phyloP scores from a whole-genome alignment of 345 rosid species.

The Populus tremula region DNA sequence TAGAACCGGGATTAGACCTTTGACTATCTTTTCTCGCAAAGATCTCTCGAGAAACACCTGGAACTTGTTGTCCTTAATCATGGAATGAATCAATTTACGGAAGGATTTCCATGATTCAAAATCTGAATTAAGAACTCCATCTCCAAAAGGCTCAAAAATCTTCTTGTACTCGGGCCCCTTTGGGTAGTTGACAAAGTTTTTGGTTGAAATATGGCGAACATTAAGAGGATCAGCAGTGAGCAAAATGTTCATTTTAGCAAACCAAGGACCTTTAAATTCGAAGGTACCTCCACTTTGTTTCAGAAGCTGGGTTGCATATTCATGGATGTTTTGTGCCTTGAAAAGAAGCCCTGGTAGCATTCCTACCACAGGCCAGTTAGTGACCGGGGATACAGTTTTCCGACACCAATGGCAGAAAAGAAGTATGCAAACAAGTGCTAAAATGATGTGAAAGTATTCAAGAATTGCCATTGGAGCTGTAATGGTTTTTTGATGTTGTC shows the following conservation, averaged over 20 bases:
- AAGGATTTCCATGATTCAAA: conserved; percentile 5
- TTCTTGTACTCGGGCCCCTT: conserved; percentile 6
- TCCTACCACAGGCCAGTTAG: conserved; percentile 4
- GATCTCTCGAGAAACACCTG: conserved; percentile 6
- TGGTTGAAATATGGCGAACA: conserved; percentile 5
- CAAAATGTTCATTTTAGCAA: conserved; percentile 12
- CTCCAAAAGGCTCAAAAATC: conserved; percentile 14
- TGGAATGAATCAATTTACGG: conserved; percentile 7
- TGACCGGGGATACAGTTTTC: neutral
- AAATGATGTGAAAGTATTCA: neutral
- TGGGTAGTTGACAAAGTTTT: conserved; percentile 8
- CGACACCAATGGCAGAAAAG: neutral
- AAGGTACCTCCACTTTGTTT: conserved; percentile 6
- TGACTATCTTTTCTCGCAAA: conserved; percentile 1
- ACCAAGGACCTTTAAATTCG: conserved; percentile 17
- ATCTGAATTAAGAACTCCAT: conserved; percentile 12
- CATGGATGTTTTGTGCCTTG: neutral
- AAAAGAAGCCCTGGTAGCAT: conserved; percentile 1
- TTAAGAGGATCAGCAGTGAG: conserved; percentile 15
- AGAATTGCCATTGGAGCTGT: neutral
- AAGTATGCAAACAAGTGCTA: neutral
- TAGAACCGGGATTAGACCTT: conserved; percentile 22
- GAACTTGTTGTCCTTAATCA: conserved; percentile 9
- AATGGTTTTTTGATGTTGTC: too few species aligned
- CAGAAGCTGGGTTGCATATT: conserved; percentile 6